Conservation (phyloP, 2,329 filamentous ascomycete species). For the Cryphonectria japonica region DNA sequence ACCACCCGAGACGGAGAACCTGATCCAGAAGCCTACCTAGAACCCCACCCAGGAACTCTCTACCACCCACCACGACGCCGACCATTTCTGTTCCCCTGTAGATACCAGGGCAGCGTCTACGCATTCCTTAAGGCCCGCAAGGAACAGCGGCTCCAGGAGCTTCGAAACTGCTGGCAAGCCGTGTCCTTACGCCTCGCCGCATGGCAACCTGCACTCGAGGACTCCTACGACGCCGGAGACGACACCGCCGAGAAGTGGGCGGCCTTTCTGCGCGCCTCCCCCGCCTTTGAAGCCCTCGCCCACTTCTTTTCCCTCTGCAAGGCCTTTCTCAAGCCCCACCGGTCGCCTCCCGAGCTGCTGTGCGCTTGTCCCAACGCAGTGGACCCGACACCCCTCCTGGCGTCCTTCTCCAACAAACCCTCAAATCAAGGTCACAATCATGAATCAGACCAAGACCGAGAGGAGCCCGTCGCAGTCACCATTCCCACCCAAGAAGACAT, state of each 20-base stretch:
- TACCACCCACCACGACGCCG: not conserved
- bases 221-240: not conserved
- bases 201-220: not conserved
- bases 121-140: not conserved
- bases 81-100: not conserved
- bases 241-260: not conserved
- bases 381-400: not conserved
- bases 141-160: not conserved
- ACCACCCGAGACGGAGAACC: not conserved
- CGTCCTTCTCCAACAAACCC: not conserved
- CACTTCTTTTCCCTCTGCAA: not conserved
- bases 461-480: not conserved
- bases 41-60: not conserved
- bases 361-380: not conserved
- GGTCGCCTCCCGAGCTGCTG: not conserved
- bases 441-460: too few relatives aligned
- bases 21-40: not conserved
- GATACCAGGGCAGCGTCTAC: not conserved
- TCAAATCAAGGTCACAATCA: not conserved
- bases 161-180: not conserved
- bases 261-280: not conserved
- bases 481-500: not conserved
- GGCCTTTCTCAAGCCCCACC: not conserved
- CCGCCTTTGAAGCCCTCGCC: not conserved
- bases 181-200: not conserved